These are phyloP conservation scores for Ogataea haglerorum DNA, from an alignment of 805 yeast genomes.

Conservation along the genomic window DNA sequence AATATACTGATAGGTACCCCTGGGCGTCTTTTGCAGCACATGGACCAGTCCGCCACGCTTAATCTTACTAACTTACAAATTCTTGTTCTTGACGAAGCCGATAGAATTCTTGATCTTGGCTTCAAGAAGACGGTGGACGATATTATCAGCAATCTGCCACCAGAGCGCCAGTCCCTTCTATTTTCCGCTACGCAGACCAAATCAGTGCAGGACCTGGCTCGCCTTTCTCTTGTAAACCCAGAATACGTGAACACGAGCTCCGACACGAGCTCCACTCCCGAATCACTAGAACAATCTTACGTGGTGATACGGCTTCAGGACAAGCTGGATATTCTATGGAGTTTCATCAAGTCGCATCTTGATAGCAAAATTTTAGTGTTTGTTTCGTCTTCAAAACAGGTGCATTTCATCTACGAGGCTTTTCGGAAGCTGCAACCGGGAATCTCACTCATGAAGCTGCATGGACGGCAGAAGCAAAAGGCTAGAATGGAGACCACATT, in stretches of 20 bases:
- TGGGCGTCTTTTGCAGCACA: slow-evolving; percentile 83
- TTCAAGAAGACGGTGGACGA: slow-evolving; percentile 80
- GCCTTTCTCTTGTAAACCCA: slow-evolving; percentile 68
- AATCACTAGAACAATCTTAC: slow-evolving; percentile 79
- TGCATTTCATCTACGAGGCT: slow-evolving; percentile 82
- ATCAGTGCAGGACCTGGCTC: slow-evolving; percentile 74
- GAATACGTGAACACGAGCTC: slow-evolving; percentile 47
- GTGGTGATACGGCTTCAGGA: slow-evolving; percentile 69
- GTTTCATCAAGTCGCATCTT: slow-evolving; percentile 79
- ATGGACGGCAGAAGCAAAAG: slow-evolving; percentile 89
- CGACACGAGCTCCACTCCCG: slow-evolving; percentile 57
- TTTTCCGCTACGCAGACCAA: slow-evolving; percentile 91
- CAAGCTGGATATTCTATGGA: slow-evolving; percentile 81
- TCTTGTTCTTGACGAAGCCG: slow-evolving; percentile 87
- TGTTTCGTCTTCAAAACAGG: slow-evolving; percentile 85
- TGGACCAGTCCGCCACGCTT: slow-evolving; percentile 84
- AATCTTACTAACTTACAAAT: slow-evolving; percentile 72
- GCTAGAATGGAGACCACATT: slow-evolving; percentile 78
- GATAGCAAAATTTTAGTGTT: slow-evolving; percentile 79
- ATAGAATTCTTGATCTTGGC: slow-evolving; percentile 91
- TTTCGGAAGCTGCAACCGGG: slow-evolving; percentile 90
- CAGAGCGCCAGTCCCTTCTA: slow-evolving; percentile 75
- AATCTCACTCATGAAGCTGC: slow-evolving; percentile 77
- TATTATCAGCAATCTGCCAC: slow-evolving; percentile 73
- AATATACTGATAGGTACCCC: slow-evolving; percentile 90